Evolutionary conservation across 169 alveolate species (phyloP).

Genomic region (Babesia bigemina): DNA sequence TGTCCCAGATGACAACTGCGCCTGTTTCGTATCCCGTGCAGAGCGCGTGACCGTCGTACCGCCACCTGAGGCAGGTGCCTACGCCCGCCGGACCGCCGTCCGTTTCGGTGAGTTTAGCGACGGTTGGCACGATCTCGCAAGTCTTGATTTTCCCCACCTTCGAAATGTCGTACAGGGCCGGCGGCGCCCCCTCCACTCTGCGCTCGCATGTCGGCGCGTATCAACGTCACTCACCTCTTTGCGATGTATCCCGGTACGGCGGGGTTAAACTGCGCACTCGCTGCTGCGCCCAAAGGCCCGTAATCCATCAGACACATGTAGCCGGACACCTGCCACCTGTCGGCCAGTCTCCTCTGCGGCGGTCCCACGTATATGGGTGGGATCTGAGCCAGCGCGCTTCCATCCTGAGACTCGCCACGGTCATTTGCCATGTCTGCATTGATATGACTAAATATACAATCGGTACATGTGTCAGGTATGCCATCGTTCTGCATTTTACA

Average conservation of each 20-base stretch:
- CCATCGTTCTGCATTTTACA: no score
- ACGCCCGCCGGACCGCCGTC: conserved; percentile 11
- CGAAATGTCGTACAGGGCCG: conserved; percentile 37
- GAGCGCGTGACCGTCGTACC: conserved; percentile 46
- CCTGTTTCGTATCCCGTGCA: conserved; percentile 59
- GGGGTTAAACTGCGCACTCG: conserved; percentile 50
- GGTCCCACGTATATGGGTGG: conserved; percentile 62
- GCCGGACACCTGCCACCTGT: conserved; percentile 63
- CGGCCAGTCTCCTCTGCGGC: conserved; percentile 62
- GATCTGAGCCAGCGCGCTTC: conserved; percentile 23
- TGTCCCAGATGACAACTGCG: conserved; percentile 32
- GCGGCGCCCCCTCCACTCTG: conserved; percentile 53
- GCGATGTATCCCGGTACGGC: conserved; percentile 40
- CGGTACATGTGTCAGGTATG: neutral
- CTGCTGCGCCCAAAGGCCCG: conserved; percentile 19
- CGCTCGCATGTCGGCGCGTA: neutral
- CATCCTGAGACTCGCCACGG: neutral
- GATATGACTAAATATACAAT: no score
- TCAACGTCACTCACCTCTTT: conserved; percentile 29
- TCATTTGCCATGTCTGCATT: conserved; percentile 8
- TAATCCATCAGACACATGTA: conserved; percentile 41
- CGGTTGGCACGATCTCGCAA: conserved; percentile 51
- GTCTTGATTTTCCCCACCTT: conserved; percentile 4
- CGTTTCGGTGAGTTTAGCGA: conserved; percentile 30
- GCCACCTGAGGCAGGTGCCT: conserved; percentile 48